A percentile compares a stretch with the other conserved stretches of the same genome.
Conservation (phyloP, 495 filamentous ascomycete species). For the Copromyces sp. region DNA sequence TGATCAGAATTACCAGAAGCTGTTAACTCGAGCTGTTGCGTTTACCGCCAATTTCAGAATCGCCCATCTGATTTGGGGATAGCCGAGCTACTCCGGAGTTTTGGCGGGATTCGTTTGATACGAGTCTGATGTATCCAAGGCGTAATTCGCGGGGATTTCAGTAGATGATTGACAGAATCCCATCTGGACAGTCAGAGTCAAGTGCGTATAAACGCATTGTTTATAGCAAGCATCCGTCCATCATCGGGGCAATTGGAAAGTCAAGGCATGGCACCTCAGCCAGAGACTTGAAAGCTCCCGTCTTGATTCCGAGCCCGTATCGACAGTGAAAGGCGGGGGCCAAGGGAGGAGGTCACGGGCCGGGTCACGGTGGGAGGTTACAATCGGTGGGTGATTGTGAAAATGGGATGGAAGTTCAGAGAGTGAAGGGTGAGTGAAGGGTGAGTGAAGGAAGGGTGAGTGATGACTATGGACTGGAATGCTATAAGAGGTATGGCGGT, state of each 20-base stretch:
- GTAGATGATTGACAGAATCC: neutral
- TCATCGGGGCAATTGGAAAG: neutral
- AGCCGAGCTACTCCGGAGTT: neutral
- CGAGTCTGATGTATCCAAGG: neutral
- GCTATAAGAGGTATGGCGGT: neutral
- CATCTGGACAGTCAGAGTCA: neutral
- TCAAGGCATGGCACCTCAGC: neutral
- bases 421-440: neutral
- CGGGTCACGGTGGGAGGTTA: neutral
- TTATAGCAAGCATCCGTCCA: neutral
- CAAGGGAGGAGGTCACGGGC: neutral
- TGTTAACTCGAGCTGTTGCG: neutral
- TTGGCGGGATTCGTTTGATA: neutral
- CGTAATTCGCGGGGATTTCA: neutral
- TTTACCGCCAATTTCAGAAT: neutral
- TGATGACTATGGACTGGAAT: neutral
- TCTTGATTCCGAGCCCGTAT: neutral
- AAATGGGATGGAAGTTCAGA: neutral
- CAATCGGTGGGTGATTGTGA: neutral
- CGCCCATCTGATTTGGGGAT: neutral
- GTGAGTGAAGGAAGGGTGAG: neutral
- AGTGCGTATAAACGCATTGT: neutral
- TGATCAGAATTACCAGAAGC: neutral
- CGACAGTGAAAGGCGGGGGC: neutral
- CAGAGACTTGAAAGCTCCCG: neutral